Evolutionary conservation across 352 stramenopile species (phyloP).

Genomic region (Phytophthora sojae): DNA sequence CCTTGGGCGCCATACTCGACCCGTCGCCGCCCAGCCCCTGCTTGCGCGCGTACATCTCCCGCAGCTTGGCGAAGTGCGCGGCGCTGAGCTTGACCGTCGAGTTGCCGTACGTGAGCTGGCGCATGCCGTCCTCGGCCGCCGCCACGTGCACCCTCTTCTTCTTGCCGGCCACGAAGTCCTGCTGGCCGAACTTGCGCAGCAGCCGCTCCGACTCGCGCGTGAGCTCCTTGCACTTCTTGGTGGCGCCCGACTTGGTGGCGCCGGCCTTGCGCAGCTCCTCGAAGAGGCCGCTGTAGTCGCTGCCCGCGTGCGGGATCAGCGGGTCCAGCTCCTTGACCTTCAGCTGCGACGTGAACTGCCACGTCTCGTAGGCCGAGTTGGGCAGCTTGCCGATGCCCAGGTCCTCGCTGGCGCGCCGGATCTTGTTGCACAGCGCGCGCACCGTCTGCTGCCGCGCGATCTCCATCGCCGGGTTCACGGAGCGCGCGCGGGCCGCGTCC

Average conservation of each 20-base stretch:
- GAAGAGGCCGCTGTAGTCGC: slow-evolving; percentile 74
- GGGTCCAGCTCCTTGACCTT: slow-evolving; percentile 77
- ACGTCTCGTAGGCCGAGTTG: slow-evolving; percentile 88
- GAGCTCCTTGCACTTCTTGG: slow-evolving; percentile 71
- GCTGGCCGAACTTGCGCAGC: slow-evolving; percentile 59
- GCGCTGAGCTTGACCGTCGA: slow-evolving; percentile 83
- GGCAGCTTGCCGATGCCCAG: slow-evolving; percentile 81
- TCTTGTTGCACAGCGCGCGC: slow-evolving; percentile 72
- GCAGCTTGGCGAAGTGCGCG: slow-evolving; percentile 89
- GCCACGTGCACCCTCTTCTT: slow-evolving; percentile 62
- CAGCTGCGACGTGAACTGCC: slow-evolving; percentile 83
- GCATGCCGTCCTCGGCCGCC: slow-evolving; percentile 44
- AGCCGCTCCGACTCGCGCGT: slow-evolving; percentile 61
- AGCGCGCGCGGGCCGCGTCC: slow-evolving; percentile 14
- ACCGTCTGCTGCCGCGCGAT: slow-evolving; percentile 77
- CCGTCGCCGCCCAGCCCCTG: slow-evolving; percentile 24
- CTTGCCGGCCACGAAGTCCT: slow-evolving; percentile 46
- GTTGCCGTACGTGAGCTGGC: slow-evolving; percentile 70
- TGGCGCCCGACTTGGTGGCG: slow-evolving; percentile 64
- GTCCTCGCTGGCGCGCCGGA: slow-evolving; percentile 68
- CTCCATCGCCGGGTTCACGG: slow-evolving; percentile 61
- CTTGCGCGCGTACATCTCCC: slow-evolving; percentile 77
- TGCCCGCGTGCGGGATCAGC: slow-evolving; percentile 71
- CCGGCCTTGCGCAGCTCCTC: slow-evolving; percentile 82
- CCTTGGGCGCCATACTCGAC: slow-evolving; percentile 27